Evolutionary conservation across 192 early-diverging fungal species (phyloP).

Genomic region (Entomortierella beljakovae): DNA sequence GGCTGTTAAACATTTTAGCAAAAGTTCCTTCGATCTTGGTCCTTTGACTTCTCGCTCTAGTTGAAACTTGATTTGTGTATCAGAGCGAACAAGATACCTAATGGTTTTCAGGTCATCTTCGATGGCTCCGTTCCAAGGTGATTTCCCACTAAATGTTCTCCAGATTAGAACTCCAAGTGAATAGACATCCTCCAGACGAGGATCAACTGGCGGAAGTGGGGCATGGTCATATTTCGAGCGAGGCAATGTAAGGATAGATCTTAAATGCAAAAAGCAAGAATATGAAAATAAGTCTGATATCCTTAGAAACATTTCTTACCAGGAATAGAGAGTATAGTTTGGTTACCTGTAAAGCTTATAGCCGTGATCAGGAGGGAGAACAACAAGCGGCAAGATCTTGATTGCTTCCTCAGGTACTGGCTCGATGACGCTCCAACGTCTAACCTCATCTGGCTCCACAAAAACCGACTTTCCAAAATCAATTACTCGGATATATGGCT

Average conservation of each 20-base stretch:
- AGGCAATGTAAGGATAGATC: constrained; percentile 66
- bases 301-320: not conserved
- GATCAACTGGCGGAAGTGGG: constrained; percentile 58
- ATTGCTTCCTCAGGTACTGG: constrained; percentile 56
- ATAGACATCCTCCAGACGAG: constrained; percentile 65
- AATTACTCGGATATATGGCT: constrained; percentile 62
- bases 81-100: constrained; percentile 60
- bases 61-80: constrained; percentile 61
- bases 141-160: constrained; percentile 70
- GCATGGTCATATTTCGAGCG: constrained; percentile 59
- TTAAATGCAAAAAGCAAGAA: constrained; percentile 15
- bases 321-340: not conserved
- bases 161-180: constrained; percentile 69
- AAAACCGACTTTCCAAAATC: constrained; percentile 74
- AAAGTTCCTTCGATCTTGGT: constrained; percentile 49
- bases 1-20: constrained; percentile 59
- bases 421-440: constrained; percentile 46
- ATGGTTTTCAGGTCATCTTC: constrained; percentile 68
- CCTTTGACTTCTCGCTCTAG: constrained; percentile 61
- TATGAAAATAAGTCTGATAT: not conserved
- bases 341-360: constrained; percentile 63
- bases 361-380: constrained; percentile 67
- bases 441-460: constrained; percentile 58
- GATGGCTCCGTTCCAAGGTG: constrained; percentile 70
- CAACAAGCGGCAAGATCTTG: constrained; percentile 58